phyloP scores from a whole-genome alignment of 345 rosid species.

The Trapa incisa region DNA sequence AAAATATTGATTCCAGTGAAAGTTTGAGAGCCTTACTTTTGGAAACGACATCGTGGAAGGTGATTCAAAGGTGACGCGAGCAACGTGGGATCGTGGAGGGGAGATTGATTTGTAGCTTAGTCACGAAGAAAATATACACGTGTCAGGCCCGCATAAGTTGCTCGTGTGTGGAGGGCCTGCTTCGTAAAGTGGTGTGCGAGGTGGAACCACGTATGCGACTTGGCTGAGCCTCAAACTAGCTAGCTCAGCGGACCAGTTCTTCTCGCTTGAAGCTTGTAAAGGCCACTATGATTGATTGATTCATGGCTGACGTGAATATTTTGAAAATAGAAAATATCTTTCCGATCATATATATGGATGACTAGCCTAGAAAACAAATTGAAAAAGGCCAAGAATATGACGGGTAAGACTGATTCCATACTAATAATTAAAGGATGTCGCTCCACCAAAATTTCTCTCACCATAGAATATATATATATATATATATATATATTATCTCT shows the following conservation, averaged over 20 bases:
- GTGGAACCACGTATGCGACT: slow-evolving; percentile 1
- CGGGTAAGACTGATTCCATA: too few species aligned
- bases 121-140: slow-evolving; percentile 1
- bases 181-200: neutral
- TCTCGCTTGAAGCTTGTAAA: too few species aligned
- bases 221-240: neutral
- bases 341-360: too few species aligned
- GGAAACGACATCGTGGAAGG: neutral
- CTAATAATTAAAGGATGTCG: too few species aligned
- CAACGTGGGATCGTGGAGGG: neutral
- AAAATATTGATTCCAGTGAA: too few species aligned
- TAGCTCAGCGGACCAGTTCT: neutral
- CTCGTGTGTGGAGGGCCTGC: neutral
- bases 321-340: neutral
- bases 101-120: slow-evolving; percentile 5
- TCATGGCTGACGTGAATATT: neutral
- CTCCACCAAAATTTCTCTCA: too few species aligned
- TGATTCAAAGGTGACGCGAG: too few species aligned
- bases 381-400: too few species aligned
- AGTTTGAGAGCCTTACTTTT: too few species aligned
- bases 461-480: too few species aligned
- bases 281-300: neutral
- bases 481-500: too few species aligned
- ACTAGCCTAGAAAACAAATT: too few species aligned
- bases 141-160: neutral